Evolutionary conservation across 176 grass and related monocot genomes (phyloP).

Genomic region (Paspalum notatum): DNA sequence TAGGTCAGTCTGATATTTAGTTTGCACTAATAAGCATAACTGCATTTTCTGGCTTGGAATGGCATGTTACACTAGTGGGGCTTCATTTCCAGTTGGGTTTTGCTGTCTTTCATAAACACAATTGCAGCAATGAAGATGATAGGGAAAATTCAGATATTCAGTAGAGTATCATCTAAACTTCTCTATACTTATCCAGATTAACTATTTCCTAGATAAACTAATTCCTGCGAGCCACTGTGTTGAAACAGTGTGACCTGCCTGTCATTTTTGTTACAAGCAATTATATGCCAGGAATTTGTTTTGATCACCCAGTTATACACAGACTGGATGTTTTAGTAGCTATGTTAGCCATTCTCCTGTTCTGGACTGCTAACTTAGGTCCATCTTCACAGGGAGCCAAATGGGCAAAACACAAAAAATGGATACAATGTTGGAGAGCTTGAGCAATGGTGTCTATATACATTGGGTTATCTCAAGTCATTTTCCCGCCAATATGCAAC

Average conservation of each 20-base stretch:
- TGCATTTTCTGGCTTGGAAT: conserved; percentile 1
- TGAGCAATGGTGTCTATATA: conserved; percentile 96
- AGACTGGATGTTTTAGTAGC: background rate
- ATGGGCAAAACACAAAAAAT: conserved; percentile 53
- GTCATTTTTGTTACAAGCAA: background rate
- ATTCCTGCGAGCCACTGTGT: background rate
- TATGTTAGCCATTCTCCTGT: conserved; percentile 5
- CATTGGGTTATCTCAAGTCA: conserved; percentile 91
- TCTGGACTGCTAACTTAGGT: conserved; percentile 5
- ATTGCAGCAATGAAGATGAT: background rate
- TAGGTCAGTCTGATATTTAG: conserved; percentile 52
- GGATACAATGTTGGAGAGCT: conserved; percentile 69
- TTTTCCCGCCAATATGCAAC: conserved; percentile 95
- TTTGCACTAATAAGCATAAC: conserved; percentile 1
- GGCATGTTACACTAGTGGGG: background rate
- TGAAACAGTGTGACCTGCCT: background rate
- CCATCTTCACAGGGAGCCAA: conserved; percentile 54
- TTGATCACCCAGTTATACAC: conserved; percentile 1
- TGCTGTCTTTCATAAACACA: background rate
- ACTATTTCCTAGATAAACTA: conserved; percentile 29
- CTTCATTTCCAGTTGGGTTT: background rate
- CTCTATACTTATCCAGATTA: background rate
- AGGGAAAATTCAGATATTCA: background rate
- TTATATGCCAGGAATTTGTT: conserved; percentile 13
- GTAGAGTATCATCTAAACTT: background rate